Percentiles rank a stretch among this genome's conserved stretches.
Evolutionary conservation across 2,329 filamentous ascomycete species (phyloP).

Genomic region (Fusarium napiforme): DNA sequence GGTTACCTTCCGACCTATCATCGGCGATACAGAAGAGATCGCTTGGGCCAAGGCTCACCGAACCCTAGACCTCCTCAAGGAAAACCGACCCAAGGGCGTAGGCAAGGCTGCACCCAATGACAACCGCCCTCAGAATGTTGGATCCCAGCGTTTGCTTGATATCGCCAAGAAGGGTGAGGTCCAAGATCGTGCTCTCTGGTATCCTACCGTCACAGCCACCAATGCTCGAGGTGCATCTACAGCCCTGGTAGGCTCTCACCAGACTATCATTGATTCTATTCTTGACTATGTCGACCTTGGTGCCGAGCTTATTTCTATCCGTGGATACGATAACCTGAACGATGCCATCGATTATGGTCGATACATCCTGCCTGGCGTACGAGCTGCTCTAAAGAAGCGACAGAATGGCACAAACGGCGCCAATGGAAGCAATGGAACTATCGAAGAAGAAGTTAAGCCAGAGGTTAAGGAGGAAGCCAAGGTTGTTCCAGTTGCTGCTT

Average conservation of each 20-base stretch:
- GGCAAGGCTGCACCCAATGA: constrained; percentile 41
- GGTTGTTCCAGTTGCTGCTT: constrained; percentile 2
- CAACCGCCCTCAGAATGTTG: constrained; percentile 64
- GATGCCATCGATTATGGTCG: constrained; percentile 70
- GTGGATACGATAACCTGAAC: constrained; percentile 70
- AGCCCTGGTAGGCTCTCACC: constrained; percentile 64
- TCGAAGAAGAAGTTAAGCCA: background rate
- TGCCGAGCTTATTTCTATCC: constrained; percentile 67
- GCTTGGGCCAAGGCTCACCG: constrained; percentile 70
- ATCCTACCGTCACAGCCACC: constrained; percentile 70
- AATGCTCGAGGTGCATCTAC: constrained; percentile 69
- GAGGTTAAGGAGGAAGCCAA: background rate
- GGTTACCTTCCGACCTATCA: constrained; percentile 72
- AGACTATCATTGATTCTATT: constrained; percentile 65
- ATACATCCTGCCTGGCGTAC: constrained; percentile 63
- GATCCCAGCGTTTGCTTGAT: constrained; percentile 67
- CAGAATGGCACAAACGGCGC: constrained; percentile 19
- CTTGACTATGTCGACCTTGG: constrained; percentile 68
- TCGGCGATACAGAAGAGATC: constrained; percentile 70
- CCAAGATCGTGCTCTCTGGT: constrained; percentile 71
- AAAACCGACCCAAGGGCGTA: constrained; percentile 52
- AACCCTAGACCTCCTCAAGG: constrained; percentile 63
- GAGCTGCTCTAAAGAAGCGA: constrained; percentile 50
- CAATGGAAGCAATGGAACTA: constrained; percentile 6
- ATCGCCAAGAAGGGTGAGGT: constrained; percentile 67